Percentiles rank a stretch among this genome's conserved stretches.
Evolutionary conservation across 495 filamentous ascomycete species (phyloP).

Genomic region (Elasticomyces elasticus): DNA sequence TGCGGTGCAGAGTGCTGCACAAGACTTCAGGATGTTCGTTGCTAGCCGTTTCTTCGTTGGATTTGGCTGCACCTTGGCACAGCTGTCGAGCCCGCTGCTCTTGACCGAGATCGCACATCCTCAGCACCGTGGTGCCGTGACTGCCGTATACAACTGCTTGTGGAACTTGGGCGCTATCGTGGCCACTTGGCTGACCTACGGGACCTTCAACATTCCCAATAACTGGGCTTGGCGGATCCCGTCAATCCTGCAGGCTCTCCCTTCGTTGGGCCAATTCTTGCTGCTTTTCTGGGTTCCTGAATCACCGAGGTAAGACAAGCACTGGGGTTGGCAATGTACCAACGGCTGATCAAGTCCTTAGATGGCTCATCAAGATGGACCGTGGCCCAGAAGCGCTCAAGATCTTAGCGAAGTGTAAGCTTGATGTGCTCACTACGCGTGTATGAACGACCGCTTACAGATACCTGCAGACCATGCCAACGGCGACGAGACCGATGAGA

Average conservation of each 20-base stretch:
- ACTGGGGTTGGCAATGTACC: too few species aligned
- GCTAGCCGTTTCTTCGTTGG: constrained; percentile 52
- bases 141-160: constrained; percentile 34
- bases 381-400: constrained; percentile 22
- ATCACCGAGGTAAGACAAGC: too few species aligned
- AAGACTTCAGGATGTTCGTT: constrained; percentile 35
- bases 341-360: too few species aligned
- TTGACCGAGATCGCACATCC: constrained; percentile 34
- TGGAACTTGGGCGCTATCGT: constrained; percentile 37
- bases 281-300: constrained; percentile 37
- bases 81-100: constrained; percentile 30
- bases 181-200: constrained; percentile 35
- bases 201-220: constrained; percentile 34
- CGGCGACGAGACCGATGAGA: constrained; percentile 43
- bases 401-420: constrained; percentile 13
- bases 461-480: constrained; percentile 38
- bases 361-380: constrained; percentile 21
- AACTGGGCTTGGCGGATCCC: constrained; percentile 43
- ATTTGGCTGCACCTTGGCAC: constrained; percentile 44
- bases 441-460: neutral
- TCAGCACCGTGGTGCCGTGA: constrained; percentile 33
- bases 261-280: constrained; percentile 37
- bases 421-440: neutral
- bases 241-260: constrained; percentile 36
- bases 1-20: constrained; percentile 29